Evolutionary conservation across 345 rosid genomes (phyloP).

Genomic region (Arabis alpina): DNA sequence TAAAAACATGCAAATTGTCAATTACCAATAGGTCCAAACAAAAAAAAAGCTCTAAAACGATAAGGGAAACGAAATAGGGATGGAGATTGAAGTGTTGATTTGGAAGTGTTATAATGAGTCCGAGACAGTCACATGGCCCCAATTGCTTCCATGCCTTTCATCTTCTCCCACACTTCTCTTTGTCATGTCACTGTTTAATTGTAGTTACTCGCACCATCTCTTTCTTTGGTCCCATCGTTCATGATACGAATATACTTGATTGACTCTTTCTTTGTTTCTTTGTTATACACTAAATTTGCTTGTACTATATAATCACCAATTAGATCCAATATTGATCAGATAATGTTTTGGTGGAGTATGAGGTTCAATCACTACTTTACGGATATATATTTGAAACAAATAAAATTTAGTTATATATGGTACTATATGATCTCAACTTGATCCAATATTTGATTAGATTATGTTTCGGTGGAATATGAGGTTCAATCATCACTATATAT

Average conservation of each 20-base stretch:
- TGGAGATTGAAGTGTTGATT: constrained; percentile 31
- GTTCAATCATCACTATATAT: constrained; percentile 24
- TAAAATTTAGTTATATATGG: too few species aligned
- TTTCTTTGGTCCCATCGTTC: constrained; percentile 39
- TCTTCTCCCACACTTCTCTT: constrained; percentile 40
- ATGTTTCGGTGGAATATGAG: constrained; percentile 11
- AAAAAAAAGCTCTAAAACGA: constrained; percentile 25
- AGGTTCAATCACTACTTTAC: constrained; percentile 25
- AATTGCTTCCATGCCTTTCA: constrained; percentile 39
- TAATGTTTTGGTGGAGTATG: constrained; percentile 18
- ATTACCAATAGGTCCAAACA: constrained; percentile 21
- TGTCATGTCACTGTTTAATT: constrained; percentile 38
- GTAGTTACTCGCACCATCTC: constrained; percentile 35
- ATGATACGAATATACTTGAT: constrained; percentile 29
- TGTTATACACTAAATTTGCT: background rate
- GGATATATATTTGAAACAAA: too few species aligned
- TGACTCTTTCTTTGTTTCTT: constrained; percentile 28
- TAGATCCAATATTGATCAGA: background rate
- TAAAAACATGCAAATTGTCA: constrained; percentile 32
- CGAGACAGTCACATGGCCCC: constrained; percentile 45
- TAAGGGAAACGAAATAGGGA: constrained; percentile 26
- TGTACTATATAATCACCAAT: constrained; percentile 22
- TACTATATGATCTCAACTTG: background rate
- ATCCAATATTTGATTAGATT: constrained; percentile 1
- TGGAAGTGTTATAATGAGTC: constrained; percentile 43